Evolutionary conservation across 2,329 filamentous ascomycete species (phyloP).

Genomic region (Fusarium equiseti): DNA sequence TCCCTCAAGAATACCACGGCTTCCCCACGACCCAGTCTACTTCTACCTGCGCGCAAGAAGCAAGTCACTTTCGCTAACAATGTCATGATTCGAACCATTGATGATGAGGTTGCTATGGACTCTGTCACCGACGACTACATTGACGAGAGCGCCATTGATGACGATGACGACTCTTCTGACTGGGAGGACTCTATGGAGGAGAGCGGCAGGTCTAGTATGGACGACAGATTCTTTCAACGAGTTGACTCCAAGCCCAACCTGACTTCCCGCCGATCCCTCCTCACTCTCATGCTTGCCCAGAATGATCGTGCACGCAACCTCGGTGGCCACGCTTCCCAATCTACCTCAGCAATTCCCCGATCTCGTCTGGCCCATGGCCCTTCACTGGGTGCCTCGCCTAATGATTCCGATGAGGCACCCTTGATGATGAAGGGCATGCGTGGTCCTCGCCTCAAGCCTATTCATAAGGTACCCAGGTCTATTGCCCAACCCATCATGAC

Average conservation of each 20-base stretch:
- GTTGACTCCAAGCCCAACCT: conserved; percentile 90
- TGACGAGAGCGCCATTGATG: conserved; percentile 85
- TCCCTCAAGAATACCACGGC: conserved; percentile 72
- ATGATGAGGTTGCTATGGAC: conserved; percentile 65
- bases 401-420: conserved; percentile 72
- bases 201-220: conserved; percentile 84
- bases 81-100: conserved; percentile 75
- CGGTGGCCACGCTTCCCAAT: conserved; percentile 74
- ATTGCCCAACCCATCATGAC: conserved; percentile 81
- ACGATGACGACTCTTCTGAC: conserved; percentile 72
- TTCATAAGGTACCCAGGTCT: conserved; percentile 75
- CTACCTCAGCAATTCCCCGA: conserved; percentile 76
- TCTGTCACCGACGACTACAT: conserved; percentile 76
- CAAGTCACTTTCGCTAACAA: conserved; percentile 85
- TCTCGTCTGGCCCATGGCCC: conserved; percentile 63
- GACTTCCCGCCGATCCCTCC: conserved; percentile 85
- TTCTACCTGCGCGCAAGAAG: conserved; percentile 72
- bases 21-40: conserved; percentile 58
- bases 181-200: conserved; percentile 80
- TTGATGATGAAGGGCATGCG: conserved; percentile 73
- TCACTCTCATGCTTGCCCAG: conserved; percentile 88
- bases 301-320: conserved; percentile 77
- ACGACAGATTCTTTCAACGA: conserved; percentile 87
- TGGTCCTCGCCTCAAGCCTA: conserved; percentile 63
- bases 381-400: conserved; percentile 62